A percentile compares a stretch with the other conserved stretches of the same genome.
phyloP scores from a whole-genome alignment of 306 rosid species.

The Quercus suber region DNA sequence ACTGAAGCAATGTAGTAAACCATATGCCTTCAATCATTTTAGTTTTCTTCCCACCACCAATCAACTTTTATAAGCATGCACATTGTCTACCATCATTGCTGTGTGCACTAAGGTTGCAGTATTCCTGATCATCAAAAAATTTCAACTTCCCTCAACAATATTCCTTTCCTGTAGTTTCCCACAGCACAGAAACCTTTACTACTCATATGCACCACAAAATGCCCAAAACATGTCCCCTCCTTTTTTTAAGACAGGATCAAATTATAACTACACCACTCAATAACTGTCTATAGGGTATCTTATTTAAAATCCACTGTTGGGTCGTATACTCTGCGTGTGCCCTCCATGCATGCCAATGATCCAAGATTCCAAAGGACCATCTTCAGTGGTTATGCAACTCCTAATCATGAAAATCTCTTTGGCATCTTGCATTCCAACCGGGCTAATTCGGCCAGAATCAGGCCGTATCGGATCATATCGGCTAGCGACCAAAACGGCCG shows the following conservation, averaged over 20 bases:
- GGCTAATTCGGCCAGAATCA: no score
- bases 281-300: background rate
- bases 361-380: background rate
- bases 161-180: no score
- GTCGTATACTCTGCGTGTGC: background rate
- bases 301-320: background rate
- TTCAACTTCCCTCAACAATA: background rate
- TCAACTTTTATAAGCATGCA: background rate
- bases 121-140: background rate
- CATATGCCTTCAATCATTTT: background rate
- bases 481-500: no score
- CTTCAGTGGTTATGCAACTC: background rate
- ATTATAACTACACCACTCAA: background rate
- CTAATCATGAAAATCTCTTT: background rate
- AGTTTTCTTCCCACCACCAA: background rate
- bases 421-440: no score
- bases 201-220: background rate
- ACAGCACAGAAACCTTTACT: background rate
- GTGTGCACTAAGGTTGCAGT: background rate
- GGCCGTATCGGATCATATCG: no score
- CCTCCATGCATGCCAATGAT: background rate
- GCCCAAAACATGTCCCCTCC: background rate
- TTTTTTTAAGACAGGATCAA: background rate
- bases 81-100: background rate
- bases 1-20: background rate